phyloP scores from a whole-genome alignment of 108 stramenopile genomes.

The Conticribra weissflogii region DNA sequence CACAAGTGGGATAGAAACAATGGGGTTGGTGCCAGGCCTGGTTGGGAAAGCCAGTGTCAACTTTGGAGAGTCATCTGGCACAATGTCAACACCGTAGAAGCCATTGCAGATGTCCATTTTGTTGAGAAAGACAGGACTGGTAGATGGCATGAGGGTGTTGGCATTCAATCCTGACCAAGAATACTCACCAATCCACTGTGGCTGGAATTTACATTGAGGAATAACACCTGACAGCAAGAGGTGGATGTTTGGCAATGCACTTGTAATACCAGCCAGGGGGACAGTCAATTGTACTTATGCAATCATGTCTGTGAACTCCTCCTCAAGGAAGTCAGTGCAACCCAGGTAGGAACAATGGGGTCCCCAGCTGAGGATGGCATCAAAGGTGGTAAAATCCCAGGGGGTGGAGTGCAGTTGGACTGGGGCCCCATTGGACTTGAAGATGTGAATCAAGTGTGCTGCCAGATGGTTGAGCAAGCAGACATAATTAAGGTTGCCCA shows the following conservation, averaged over 20 bases:
- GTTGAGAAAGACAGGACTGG: constrained; percentile 21
- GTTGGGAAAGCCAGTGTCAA: constrained; percentile 24
- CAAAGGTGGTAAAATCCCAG: constrained; percentile 16
- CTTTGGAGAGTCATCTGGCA: constrained; percentile 28
- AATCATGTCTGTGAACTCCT: constrained; percentile 3
- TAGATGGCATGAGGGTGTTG: constrained; percentile 4
- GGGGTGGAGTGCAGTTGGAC: not conserved
- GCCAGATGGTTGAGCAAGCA: not conserved
- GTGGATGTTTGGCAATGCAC: not conserved
- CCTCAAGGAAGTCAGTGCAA: no score
- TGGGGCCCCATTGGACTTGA: not conserved
- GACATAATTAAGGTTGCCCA: not conserved
- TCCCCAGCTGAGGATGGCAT: constrained; percentile 12
- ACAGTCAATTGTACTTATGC: constrained; percentile 8
- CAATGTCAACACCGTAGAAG: constrained; percentile 26
- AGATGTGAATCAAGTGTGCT: not conserved
- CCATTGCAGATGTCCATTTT: constrained; percentile 29
- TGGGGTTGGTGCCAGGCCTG: constrained; percentile 1
- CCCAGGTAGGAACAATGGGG: constrained; percentile 32
- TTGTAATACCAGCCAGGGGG: not conserved
- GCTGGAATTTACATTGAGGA: constrained; percentile 17
- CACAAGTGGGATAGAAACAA: constrained; percentile 30
- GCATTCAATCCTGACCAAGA: constrained; percentile 28
- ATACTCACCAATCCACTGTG: constrained; percentile 37
- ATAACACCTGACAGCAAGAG: constrained; percentile 13